A percentile compares a stretch with the other conserved stretches of the same genome.
Evolutionary conservation across 345 rosid species (phyloP).

Genomic region (Populus davidiana): DNA sequence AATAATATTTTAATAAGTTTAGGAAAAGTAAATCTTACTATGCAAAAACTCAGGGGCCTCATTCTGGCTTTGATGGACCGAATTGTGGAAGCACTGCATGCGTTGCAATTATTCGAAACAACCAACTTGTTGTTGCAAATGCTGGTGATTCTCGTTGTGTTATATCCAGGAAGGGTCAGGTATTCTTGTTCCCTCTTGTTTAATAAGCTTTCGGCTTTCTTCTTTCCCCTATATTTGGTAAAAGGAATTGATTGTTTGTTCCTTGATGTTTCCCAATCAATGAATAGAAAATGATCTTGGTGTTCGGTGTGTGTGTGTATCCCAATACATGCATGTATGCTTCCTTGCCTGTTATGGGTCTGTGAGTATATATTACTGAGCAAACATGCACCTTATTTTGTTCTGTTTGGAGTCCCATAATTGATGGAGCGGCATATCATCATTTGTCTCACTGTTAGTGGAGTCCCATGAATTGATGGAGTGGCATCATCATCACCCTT

Average conservation of each 20-base stretch:
- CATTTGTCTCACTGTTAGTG: background rate
- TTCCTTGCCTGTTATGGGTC: background rate
- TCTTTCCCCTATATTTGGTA: background rate
- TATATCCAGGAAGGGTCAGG: constrained; percentile 89
- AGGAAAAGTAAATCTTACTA: background rate
- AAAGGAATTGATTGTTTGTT: background rate
- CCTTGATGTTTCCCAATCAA: background rate
- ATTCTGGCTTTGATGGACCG: constrained; percentile 88
- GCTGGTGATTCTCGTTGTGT: constrained; percentile 98
- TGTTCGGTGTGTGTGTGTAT: background rate
- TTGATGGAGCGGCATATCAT: background rate
- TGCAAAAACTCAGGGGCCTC: constrained; percentile 64
- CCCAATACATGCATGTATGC: background rate
- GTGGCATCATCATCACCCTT: background rate
- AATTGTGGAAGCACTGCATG: constrained; percentile 86
- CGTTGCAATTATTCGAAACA: constrained; percentile 64
- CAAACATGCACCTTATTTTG: background rate
- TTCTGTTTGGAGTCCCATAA: background rate
- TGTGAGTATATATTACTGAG: background rate
- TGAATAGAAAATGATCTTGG: background rate
- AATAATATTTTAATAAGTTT: background rate
- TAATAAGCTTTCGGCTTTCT: background rate
- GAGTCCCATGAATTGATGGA: background rate
- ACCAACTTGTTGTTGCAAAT: constrained; percentile 78
- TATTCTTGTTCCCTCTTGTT: constrained; percentile 26